Evolutionary conservation across 2,329 filamentous ascomycete species (phyloP), one percentile per base, ranked within the genome.

Genomic region (Colletotrichum spaethianum): DNA sequence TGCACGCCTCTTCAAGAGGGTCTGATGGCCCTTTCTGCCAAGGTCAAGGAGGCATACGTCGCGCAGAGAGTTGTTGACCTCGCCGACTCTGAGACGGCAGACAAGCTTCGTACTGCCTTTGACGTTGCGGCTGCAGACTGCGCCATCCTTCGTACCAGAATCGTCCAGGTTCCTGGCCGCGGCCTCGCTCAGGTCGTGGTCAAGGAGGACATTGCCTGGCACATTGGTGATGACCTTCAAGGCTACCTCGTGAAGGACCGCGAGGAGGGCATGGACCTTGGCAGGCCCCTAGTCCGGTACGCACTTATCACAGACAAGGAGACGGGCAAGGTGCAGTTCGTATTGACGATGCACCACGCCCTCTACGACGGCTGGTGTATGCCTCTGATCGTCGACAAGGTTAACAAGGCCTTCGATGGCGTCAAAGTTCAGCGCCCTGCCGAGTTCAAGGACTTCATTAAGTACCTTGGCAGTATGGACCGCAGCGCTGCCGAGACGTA

Each of bases 351-450:
- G 79, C 88, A 90, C 73, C 88, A 90, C 73, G 86, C 84, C 5
- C 76, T 90, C 0, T 90, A 90, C 70, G 88, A 90, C 63, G 88
- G 88, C 31, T 89, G 88, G 87, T 85, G 84, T 0, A 86, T 88
- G 84, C 85, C 85, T 5, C 76, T 88, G 3, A 77, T 88, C 2
- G 82, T 88, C 26, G 85, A 86, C 33, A 83, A 83, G 48, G 83
- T 88, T 52, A 86, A 87, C 76, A 80, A 80, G 42, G 83, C 83
- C 1, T 87, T 84, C 70, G 78, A 82, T 20, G 78, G 80, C 16
- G 74, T 81, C 9, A 69, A 67, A 3, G 79, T 79, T 0, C 72
- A 78, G 48, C 78, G 82, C 0, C 80, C 83, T 0, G 83, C 83
- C 7, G 80, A 83, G 31, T 88, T 88, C 77, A 86, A 84, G 67